Evolutionary conservation across 2,329 filamentous ascomycete genomes (phyloP).

Genomic region (Neonectria hederae): DNA sequence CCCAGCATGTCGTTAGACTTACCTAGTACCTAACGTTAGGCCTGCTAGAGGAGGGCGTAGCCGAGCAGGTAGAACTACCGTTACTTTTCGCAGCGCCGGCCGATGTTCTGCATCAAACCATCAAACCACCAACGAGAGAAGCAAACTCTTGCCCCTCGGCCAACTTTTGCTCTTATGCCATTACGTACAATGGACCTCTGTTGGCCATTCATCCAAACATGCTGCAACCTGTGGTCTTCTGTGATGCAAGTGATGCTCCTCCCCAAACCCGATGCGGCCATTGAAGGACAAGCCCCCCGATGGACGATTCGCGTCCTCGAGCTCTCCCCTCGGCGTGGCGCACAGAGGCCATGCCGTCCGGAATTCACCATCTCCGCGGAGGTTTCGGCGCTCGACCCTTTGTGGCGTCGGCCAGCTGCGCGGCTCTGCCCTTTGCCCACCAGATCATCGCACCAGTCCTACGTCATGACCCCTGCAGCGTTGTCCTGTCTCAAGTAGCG

Average conservation of each 20-base stretch:
- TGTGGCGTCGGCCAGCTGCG: slow-evolving; percentile 15
- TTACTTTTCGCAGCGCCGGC: neutral
- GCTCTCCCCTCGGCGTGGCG: neutral
- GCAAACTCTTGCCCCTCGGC: neutral
- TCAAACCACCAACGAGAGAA: too few relatives aligned
- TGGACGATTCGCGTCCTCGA: neutral
- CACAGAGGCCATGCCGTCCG: slow-evolving; percentile 11
- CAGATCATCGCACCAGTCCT: slow-evolving; percentile 3
- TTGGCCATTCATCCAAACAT: neutral
- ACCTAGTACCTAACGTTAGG: neutral
- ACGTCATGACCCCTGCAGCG: slow-evolving; percentile 27
- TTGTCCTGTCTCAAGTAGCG: neutral
- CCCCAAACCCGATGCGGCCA: slow-evolving; percentile 9
- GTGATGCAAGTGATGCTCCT: slow-evolving; percentile 3
- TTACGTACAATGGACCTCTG: slow-evolving; percentile 5
- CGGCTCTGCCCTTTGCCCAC: slow-evolving; percentile 11
- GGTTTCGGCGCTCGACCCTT: neutral
- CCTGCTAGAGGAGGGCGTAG: slow-evolving; percentile 4
- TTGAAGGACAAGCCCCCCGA: slow-evolving; percentile 3
- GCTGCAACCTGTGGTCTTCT: neutral
- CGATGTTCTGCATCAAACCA: neutral
- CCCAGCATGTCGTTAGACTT: slow-evolving; percentile 14
- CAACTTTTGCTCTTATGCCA: neutral
- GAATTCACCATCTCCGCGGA: slow-evolving; percentile 28
- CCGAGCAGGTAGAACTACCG: neutral